phyloP scores from a whole-genome alignment of 73 alveolate species.

The Paramecium pentaurelia region DNA sequence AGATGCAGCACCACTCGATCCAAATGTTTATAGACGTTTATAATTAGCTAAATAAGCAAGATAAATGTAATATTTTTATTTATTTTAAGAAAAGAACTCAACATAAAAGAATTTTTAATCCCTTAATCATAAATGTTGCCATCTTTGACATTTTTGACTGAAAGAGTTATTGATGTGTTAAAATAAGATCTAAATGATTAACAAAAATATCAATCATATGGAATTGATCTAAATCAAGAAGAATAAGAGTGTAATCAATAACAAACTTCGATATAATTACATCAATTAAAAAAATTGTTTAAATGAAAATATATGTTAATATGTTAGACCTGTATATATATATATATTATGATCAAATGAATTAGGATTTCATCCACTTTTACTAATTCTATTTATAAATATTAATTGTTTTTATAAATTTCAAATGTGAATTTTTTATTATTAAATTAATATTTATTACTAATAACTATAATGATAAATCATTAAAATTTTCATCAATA shows the following conservation, averaged over 20 bases:
- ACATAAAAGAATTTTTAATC: neutral
- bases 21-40: neutral
- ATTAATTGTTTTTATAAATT: no score
- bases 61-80: neutral
- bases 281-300: neutral
- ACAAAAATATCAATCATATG: neutral
- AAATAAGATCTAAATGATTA: conserved; percentile 1
- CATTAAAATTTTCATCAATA: no score
- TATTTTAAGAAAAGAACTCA: neutral
- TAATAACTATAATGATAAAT: no score
- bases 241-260: neutral
- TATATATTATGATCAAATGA: neutral
- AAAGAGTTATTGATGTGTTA: neutral
- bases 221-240: neutral
- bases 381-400: no score
- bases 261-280: neutral
- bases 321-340: neutral
- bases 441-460: no score
- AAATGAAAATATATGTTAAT: neutral
- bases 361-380: neutral
- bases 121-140: conserved; percentile 12
- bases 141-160: neutral
- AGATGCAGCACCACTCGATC: neutral
- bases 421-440: no score
- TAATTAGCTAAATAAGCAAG: neutral